Evolutionary conservation across 495 filamentous ascomycete species (phyloP).

Genomic region (Pseudevernia furfuracea): DNA sequence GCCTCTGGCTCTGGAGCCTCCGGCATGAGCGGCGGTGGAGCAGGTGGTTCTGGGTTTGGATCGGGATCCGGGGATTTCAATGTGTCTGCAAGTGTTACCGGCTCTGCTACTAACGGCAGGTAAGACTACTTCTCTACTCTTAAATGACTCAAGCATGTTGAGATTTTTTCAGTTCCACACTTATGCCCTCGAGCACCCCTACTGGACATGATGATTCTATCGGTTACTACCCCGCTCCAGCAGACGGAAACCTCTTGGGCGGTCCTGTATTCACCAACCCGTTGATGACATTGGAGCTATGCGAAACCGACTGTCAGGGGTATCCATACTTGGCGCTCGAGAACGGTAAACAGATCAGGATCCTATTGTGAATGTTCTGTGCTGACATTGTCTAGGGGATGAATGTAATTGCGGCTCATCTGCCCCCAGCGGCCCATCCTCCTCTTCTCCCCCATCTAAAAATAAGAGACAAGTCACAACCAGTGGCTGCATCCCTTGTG

Average conservation of each 20-base stretch:
- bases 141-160: background rate
- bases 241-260: background rate
- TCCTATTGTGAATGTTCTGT: background rate
- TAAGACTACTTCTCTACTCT: background rate
- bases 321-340: background rate
- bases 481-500: background rate
- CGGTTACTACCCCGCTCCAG: background rate
- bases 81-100: background rate
- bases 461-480: too few species aligned
- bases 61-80: background rate
- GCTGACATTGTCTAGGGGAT: background rate
- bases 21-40: background rate
- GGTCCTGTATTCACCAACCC: background rate
- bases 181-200: background rate
- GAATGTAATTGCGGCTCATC: conserved; percentile 2
- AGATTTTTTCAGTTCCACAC: background rate
- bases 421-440: background rate
- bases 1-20: background rate
- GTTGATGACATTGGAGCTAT: background rate
- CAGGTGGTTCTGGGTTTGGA: background rate
- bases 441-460: background rate
- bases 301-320: background rate
- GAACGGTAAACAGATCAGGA: background rate
- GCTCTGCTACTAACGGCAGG: background rate
- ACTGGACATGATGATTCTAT: background rate